These are phyloP conservation scores for Pseudogymnoascus destructans DNA, from an alignment of 2,329 filamentous ascomycete species.

Conservation along the genomic window DNA sequence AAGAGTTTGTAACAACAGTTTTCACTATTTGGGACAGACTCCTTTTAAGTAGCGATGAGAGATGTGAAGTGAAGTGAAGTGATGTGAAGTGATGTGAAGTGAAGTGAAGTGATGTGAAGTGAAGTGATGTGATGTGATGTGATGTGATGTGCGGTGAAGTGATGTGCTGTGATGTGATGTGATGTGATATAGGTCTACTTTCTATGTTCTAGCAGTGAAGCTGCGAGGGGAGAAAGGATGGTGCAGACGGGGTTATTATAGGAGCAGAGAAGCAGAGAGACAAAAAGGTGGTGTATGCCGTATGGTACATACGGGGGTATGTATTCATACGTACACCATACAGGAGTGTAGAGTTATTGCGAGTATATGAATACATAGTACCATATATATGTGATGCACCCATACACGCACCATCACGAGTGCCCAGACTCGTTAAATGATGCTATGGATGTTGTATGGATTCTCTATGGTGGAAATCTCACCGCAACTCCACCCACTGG, in stretches of 20 bases:
- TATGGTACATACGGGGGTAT: not conserved
- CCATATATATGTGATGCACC: too few species aligned
- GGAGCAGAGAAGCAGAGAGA: not conserved
- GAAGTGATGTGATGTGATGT: not conserved
- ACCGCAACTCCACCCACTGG: not conserved
- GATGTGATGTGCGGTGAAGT: not conserved
- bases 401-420: not conserved
- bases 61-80: not conserved
- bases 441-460: not conserved
- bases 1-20: not conserved
- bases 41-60: not conserved
- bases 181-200: not conserved
- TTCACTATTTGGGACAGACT: not conserved
- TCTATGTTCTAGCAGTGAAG: conserved; percentile 1
- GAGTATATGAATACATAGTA: too few species aligned
- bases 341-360: conserved; percentile 2
- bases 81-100: not conserved
- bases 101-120: too few species aligned
- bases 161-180: not conserved
- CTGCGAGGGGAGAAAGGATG: not conserved
- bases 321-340: not conserved
- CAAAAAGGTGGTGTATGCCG: too few species aligned
- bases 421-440: not conserved
- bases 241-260: not conserved
- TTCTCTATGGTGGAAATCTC: not conserved